Percentiles rank a stretch among this genome's conserved stretches.
These are phyloP conservation scores for Candida namnaoensis DNA, from an alignment of 805 yeast genomes.

Conservation along the genomic window DNA sequence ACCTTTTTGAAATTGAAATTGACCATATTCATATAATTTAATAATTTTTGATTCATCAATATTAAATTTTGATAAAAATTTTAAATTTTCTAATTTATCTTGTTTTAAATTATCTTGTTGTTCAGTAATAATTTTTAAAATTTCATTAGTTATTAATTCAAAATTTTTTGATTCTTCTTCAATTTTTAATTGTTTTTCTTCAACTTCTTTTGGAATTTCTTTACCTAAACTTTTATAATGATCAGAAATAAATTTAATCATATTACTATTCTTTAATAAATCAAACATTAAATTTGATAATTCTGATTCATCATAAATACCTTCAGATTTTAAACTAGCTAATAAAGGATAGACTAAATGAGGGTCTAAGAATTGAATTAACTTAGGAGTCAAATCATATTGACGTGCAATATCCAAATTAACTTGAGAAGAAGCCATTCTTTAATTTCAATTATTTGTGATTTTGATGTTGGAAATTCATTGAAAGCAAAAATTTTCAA, in stretches of 20 bases:
- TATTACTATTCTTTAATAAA: constrained; percentile 47
- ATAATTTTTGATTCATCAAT: constrained; percentile 40
- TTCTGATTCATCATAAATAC: constrained; percentile 34
- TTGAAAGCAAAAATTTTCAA: too few relatives aligned
- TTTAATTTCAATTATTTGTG: constrained; percentile 3
- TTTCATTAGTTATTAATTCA: constrained; percentile 34
- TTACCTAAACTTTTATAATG: constrained; percentile 30
- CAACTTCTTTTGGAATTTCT: constrained; percentile 31
- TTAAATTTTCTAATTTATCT: constrained; percentile 46
- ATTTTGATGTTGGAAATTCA: too few relatives aligned
- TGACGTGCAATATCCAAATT: constrained; percentile 35
- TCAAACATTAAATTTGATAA: constrained; percentile 41
- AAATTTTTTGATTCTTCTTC: constrained; percentile 27
- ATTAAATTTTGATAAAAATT: constrained; percentile 33
- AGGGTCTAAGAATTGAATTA: constrained; percentile 53
- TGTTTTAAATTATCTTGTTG: constrained; percentile 42
- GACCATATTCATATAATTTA: constrained; percentile 48
- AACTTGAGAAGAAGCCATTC: constrained; percentile 12
- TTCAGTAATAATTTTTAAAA: constrained; percentile 35
- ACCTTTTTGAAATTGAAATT: constrained; percentile 56
- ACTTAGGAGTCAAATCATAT: constrained; percentile 45
- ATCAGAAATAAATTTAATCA: constrained; percentile 40
- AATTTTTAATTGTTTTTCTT: constrained; percentile 30
- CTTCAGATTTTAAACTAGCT: constrained; percentile 33
- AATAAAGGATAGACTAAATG: constrained; percentile 47